These are phyloP conservation scores for Martensiomyces pterosporus DNA, from an alignment of 192 early-diverging fungal species.

Conservation along the genomic window DNA sequence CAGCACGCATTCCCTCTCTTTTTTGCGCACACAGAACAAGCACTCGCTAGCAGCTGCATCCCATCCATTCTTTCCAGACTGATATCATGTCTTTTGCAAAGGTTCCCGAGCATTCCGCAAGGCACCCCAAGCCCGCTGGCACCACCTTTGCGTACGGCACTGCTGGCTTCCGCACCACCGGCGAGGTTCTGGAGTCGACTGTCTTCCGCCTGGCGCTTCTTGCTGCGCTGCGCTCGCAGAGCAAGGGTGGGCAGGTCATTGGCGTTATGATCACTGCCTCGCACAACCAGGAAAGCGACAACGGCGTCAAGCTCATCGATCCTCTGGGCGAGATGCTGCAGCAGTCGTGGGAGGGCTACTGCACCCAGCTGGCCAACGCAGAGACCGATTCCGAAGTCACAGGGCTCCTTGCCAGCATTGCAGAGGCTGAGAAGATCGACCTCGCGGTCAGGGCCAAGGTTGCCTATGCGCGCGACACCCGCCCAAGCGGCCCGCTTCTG, in stretches of 20 bases:
- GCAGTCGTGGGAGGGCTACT: constrained; percentile 92
- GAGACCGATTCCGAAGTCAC: constrained; percentile 58
- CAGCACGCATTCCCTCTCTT: too few species aligned
- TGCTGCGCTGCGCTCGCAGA: constrained; percentile 87
- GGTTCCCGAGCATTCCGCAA: constrained; percentile 52
- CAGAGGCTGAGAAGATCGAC: constrained; percentile 66
- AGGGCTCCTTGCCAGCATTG: constrained; percentile 61
- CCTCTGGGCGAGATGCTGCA: constrained; percentile 98
- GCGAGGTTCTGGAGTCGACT: constrained; percentile 84
- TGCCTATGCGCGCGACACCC: constrained; percentile 88
- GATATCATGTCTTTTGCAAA: constrained; percentile 13
- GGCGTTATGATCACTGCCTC: constrained; percentile 99
- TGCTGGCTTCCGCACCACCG: constrained; percentile 94
- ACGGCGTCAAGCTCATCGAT: constrained; percentile 98
- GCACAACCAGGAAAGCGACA: constrained; percentile 97
- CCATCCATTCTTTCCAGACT: too few species aligned
- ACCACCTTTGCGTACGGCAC: constrained; percentile 84
- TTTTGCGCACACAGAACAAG: too few species aligned
- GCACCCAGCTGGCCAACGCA: constrained; percentile 86
- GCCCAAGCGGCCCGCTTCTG: constrained; percentile 82
- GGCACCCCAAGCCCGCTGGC: constrained; percentile 67
- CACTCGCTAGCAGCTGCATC: too few species aligned
- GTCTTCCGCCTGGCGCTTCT: constrained; percentile 91
- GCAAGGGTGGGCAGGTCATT: constrained; percentile 75
- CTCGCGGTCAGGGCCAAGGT: constrained; percentile 62